Conservation (phyloP, 2,329 filamentous ascomycete species). For the Colletotrichum orbiculare region DNA sequence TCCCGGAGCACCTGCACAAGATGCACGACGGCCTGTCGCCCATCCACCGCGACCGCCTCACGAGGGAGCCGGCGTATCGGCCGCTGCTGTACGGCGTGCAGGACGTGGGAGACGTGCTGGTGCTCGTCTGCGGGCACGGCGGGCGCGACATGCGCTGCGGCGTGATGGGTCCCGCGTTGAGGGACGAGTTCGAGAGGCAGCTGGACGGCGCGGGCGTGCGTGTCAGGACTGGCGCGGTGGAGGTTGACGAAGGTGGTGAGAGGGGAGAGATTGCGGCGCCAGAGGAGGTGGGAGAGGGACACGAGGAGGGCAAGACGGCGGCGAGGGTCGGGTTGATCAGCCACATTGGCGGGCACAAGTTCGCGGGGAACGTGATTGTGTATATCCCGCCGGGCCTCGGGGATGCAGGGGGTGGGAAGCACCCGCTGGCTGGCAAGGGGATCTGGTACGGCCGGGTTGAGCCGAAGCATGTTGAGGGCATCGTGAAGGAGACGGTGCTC, state of each 20-base stretch:
- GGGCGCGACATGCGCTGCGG: slow-evolving; percentile 87
- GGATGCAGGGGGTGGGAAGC: slow-evolving; percentile 52
- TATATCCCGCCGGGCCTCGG: slow-evolving; percentile 73
- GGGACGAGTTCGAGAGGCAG: slow-evolving; percentile 74
- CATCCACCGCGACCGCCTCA: slow-evolving; percentile 64
- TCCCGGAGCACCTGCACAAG: slow-evolving; percentile 71
- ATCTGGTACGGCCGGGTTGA: slow-evolving; percentile 87
- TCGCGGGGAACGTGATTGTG: slow-evolving; percentile 85
- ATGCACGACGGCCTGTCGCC: slow-evolving; percentile 70
- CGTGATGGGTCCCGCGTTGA: slow-evolving; percentile 78
- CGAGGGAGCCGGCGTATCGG: slow-evolving; percentile 63
- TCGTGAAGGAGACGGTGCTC: slow-evolving; percentile 77
- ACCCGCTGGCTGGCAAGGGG: slow-evolving; percentile 75
- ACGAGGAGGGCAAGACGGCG: slow-evolving; percentile 41
- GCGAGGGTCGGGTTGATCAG: slow-evolving; percentile 78
- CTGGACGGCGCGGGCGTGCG: slow-evolving; percentile 61
- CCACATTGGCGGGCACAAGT: slow-evolving; percentile 88
- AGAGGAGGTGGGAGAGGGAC: slow-evolving; percentile 29
- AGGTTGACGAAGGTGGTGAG: slow-evolving; percentile 43
- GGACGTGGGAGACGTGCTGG: slow-evolving; percentile 74
- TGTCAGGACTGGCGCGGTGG: slow-evolving; percentile 59
- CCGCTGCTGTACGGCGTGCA: slow-evolving; percentile 66
- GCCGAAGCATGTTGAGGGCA: slow-evolving; percentile 79
- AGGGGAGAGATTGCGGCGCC: slow-evolving; percentile 27
- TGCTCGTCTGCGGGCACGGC: slow-evolving; percentile 90